Evolutionary conservation across 345 rosid species (phyloP), one percentile per base, ranked within the genome.

Genomic region (Gossypioides kirkii): DNA sequence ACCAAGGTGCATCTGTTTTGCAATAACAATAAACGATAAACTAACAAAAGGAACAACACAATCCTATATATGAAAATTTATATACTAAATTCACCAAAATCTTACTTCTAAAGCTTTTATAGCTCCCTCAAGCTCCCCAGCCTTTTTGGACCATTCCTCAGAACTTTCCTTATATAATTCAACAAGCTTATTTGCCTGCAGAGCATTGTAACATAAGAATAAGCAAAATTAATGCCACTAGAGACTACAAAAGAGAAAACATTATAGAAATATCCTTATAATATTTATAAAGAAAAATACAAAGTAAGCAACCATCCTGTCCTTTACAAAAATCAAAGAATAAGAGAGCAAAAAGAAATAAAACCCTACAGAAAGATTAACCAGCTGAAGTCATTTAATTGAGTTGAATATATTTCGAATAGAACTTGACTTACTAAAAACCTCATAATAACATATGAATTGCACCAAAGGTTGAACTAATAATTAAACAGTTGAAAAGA

Each of bases 41-140:
- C 71, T 56, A 73, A 64, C 14, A 76, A 72, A 38, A 32, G 49
- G 80, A 68, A 54, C 60, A 71, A 32, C n/a, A 65, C 71, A 43
- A 61, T 43, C 49, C 42, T 56, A 26, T 14, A 54, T 9, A 42
- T 9, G 63, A 23, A 54, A 53, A 73, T 38, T 18, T 4, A 70
- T 45, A 46, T 60, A 45, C 25, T 72, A 32, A 65, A 68, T 64
- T 49, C 52, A 46, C 62, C 36, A 49, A 60, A 73, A 74, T 67
- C 85, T 78, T 80, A 95, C 99, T 80, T 95, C 98, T 49, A 95
- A 74, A 76, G 98, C 99, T 79, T 87, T 95, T 60, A 95, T 84
- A 55, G 90, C 98, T 65, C 99, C 99, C 83, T 95, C 99, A 74
- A 92, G 99, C 84, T 95, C 99, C 69, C 89, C 89, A 7, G 97